A percentile compares a stretch with the other conserved stretches of the same genome.
Conservation (phyloP, 495 filamentous ascomycete genomes). For the Chaetomium fimeti region DNA sequence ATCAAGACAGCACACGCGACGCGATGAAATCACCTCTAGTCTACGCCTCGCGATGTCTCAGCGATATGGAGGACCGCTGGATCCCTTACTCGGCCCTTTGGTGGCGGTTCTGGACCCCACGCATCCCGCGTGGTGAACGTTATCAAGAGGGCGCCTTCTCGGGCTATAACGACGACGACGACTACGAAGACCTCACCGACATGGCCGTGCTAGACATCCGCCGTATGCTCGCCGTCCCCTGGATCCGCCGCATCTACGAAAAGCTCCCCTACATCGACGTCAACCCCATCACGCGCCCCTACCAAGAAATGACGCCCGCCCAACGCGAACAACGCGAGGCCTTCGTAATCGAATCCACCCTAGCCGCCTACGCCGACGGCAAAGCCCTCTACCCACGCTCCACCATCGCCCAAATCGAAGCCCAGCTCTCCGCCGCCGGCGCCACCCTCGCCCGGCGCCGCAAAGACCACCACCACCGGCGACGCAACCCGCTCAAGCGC, state of each 20-base stretch:
- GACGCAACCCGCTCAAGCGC: background rate
- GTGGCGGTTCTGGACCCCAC: slow-evolving; percentile 26
- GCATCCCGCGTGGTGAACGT: slow-evolving; percentile 21
- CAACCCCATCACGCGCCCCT: slow-evolving; percentile 11
- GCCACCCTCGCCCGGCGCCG: slow-evolving; percentile 2
- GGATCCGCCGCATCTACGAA: slow-evolving; percentile 22
- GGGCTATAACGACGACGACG: slow-evolving; percentile 15
- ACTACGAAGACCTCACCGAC: background rate
- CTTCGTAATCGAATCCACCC: slow-evolving; percentile 18
- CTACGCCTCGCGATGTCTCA: slow-evolving; percentile 14
- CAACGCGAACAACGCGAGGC: background rate
- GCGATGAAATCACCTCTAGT: slow-evolving; percentile 19
- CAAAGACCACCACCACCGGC: background rate
- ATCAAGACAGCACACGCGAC: background rate
- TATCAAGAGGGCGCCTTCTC: slow-evolving; percentile 23
- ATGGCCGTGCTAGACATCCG: slow-evolving; percentile 17
- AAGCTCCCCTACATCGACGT: slow-evolving; percentile 26
- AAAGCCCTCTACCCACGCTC: slow-evolving; percentile 25
- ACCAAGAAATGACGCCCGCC: slow-evolving; percentile 6
- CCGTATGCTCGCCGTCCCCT: slow-evolving; percentile 13
- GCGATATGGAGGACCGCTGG: slow-evolving; percentile 21
- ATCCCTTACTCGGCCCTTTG: slow-evolving; percentile 23
- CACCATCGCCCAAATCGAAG: slow-evolving; percentile 19
- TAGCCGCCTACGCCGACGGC: slow-evolving; percentile 18
- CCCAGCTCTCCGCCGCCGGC: slow-evolving; percentile 18